Conservation (phyloP, 2,329 filamentous ascomycete species). For the Alternaria sp. region DNA sequence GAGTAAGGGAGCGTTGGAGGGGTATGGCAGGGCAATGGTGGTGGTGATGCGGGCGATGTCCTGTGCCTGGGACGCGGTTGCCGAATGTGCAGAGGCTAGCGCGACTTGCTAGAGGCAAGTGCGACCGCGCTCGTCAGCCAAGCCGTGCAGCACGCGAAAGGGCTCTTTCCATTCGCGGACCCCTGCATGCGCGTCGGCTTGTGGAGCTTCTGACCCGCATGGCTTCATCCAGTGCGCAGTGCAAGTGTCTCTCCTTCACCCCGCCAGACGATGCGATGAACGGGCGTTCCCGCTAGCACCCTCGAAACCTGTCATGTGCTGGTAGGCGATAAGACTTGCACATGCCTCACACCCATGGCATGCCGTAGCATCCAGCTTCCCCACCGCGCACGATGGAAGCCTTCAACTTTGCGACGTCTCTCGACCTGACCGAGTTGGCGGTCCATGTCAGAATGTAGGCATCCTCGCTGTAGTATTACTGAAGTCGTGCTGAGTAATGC, state of each 20-base stretch:
- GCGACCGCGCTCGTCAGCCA: conserved; percentile 26
- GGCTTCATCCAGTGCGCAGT: not conserved
- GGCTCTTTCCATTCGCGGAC: conserved; percentile 19
- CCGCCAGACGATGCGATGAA: conserved; percentile 7
- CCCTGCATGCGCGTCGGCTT: conserved; percentile 18
- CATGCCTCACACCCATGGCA: conserved; percentile 29
- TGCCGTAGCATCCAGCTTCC: conserved; percentile 27
- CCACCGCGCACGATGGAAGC: conserved; percentile 73
- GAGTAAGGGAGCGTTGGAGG: not conserved
- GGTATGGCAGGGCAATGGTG: not conserved
- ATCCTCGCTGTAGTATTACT: not conserved
- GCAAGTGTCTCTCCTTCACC: conserved; percentile 9
- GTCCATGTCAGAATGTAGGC: conserved; percentile 68
- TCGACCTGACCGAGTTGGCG: conserved; percentile 74
- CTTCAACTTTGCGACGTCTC: conserved; percentile 92
- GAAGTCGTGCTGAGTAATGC: conserved; percentile 30
- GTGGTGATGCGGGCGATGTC: conserved; percentile 2
- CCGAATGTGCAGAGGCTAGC: conserved; percentile 21
- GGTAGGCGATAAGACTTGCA: not conserved
- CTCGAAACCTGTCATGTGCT: conserved; percentile 3
- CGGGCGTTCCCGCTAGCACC: not conserved
- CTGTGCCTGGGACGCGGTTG: conserved; percentile 17
- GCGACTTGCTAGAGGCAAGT: conserved; percentile 23
- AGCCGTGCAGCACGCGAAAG: conserved; percentile 28
- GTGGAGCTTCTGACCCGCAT: conserved; percentile 5